phyloP scores from a whole-genome alignment of 441 rosid genomes.

The Pelargonium australe region DNA sequence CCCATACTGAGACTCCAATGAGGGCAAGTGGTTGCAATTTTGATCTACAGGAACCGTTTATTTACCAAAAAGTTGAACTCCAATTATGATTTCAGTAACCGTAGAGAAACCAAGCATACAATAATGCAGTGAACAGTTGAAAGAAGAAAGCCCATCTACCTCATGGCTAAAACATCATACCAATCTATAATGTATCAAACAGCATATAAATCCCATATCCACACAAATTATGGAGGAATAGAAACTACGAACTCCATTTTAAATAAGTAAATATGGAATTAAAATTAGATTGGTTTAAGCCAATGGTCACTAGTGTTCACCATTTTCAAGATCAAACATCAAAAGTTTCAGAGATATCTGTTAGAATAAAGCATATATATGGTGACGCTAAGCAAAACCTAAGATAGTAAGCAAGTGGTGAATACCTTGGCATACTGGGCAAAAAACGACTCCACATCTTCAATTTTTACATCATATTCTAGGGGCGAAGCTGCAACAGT shows the following conservation, averaged over 20 bases:
- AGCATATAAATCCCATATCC: background rate
- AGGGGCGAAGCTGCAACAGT: conserved; percentile 48
- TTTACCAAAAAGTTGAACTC: background rate
- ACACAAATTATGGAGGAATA: background rate
- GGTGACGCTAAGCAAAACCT: background rate
- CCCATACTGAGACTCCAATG: background rate
- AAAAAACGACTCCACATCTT: conserved; percentile 43
- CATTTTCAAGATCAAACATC: background rate
- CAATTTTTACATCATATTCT: conserved; percentile 36
- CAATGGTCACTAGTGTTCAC: no score
- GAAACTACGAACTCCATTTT: background rate
- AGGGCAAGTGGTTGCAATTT: background rate
- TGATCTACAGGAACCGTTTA: background rate
- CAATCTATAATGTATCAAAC: background rate
- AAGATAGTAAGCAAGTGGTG: background rate
- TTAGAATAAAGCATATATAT: background rate
- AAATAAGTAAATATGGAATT: no score
- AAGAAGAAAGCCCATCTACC: background rate
- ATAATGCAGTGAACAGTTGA: background rate
- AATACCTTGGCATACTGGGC: conserved; percentile 36
- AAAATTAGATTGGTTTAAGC: no score
- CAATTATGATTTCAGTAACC: background rate
- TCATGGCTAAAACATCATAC: background rate
- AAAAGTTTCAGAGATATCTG: background rate
- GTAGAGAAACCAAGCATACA: background rate